Percentiles rank a stretch among this genome's conserved stretches.
Conservation (phyloP, 805 yeast genomes). For the Kuraishia capsulata region DNA sequence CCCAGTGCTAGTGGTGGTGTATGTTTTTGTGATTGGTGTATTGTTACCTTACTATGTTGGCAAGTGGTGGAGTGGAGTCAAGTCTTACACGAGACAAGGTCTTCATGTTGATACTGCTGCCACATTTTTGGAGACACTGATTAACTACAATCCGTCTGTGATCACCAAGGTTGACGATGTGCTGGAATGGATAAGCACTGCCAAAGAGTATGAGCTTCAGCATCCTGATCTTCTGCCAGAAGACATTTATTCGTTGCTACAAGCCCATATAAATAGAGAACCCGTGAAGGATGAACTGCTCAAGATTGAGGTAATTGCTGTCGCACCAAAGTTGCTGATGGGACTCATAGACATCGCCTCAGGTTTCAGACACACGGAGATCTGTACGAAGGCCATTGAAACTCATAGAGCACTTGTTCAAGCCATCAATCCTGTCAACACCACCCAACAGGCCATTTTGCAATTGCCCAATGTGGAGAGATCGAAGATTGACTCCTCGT, state of each 20-base stretch:
- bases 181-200: conserved; percentile 47
- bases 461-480: conserved; percentile 73
- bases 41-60: conserved; percentile 76
- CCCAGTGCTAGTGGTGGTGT: conserved; percentile 47
- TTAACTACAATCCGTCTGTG: conserved; percentile 68
- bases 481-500: conserved; percentile 38
- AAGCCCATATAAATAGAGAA: conserved; percentile 51
- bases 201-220: conserved; percentile 54
- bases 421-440: conserved; percentile 50
- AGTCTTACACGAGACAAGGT: conserved; percentile 73
- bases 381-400: conserved; percentile 51
- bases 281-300: conserved; percentile 19
- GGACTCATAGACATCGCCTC: conserved; percentile 79
- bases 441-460: conserved; percentile 50
- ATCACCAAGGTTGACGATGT: conserved; percentile 50
- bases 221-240: conserved; percentile 30
- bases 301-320: conserved; percentile 49
- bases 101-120: conserved; percentile 81
- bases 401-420: conserved; percentile 66
- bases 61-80: conserved; percentile 83
- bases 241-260: conserved; percentile 41
- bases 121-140: conserved; percentile 56
- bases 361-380: conserved; percentile 64
- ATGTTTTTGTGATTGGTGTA: conserved; percentile 66
- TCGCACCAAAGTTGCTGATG: conserved; percentile 53